These are phyloP conservation scores for Cenococcum geophilum DNA, from an alignment of 495 filamentous ascomycete species.

Conservation along the genomic window DNA sequence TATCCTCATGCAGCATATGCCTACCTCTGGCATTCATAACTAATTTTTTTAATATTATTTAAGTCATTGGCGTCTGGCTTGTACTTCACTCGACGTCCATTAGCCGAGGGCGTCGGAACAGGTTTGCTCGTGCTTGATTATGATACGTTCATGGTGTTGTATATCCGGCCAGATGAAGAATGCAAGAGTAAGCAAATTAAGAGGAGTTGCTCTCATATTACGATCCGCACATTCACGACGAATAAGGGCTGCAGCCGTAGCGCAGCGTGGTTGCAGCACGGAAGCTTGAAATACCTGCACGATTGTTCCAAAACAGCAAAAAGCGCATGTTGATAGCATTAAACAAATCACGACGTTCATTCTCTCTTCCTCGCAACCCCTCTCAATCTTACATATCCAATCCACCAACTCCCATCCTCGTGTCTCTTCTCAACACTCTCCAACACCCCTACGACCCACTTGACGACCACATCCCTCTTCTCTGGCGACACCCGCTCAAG, in stretches of 20 bases:
- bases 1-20: background rate
- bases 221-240: no score
- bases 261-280: no score
- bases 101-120: no score
- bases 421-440: constrained; percentile 46
- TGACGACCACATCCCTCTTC: constrained; percentile 48
- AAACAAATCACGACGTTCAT: background rate
- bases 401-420: constrained; percentile 54
- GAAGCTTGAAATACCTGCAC: no score
- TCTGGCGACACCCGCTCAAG: constrained; percentile 48
- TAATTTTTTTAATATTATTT: background rate
- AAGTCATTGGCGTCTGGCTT: background rate
- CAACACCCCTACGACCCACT: constrained; percentile 53
- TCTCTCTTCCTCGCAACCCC: constrained; percentile 50
- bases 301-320: no score
- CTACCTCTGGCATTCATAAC: background rate
- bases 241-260: no score
- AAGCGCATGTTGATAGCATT: no score
- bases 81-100: background rate
- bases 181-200: no score
- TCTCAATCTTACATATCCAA: constrained; percentile 69
- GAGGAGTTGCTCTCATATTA: no score
- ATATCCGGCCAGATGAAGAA: no score
- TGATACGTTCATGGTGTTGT: no score
- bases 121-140: no score